Evolutionary conservation across 371 early-diverging fungal species (phyloP).

Genomic region (Entomophthora muscae): DNA sequence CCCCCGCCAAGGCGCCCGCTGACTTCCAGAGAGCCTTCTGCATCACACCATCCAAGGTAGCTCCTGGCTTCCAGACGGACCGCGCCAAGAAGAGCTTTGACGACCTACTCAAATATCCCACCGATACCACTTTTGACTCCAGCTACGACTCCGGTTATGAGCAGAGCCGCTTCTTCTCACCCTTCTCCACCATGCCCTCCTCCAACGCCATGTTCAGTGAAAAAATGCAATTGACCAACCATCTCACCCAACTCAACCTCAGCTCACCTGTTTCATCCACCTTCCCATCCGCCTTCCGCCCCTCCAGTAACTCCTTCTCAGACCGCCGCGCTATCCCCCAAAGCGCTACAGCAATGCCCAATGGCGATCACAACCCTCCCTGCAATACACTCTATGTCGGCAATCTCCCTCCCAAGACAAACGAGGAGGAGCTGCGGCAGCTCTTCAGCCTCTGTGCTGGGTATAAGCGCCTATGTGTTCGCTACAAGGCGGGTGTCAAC

Average conservation of each 20-base stretch:
- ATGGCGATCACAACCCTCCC: slow-evolving; percentile 82
- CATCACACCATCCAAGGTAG: background rate
- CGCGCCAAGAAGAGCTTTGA: slow-evolving; percentile 6
- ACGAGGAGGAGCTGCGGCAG: slow-evolving; percentile 62
- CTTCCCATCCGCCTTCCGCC: background rate
- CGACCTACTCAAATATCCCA: background rate
- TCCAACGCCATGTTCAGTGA: background rate
- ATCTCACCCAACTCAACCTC: slow-evolving; percentile 3
- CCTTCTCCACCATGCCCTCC: background rate
- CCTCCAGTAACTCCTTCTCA: slow-evolving; percentile 1
- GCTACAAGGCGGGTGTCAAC: slow-evolving; percentile 29
- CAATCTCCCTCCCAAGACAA: slow-evolving; percentile 64
- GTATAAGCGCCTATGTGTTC: slow-evolving; percentile 71
- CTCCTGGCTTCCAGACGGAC: background rate
- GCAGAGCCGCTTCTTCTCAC: background rate
- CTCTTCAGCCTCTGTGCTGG: slow-evolving; percentile 59
- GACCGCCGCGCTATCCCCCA: slow-evolving; percentile 4
- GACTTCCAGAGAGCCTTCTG: background rate
- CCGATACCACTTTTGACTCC: slow-evolving; percentile 2
- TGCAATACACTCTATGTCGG: slow-evolving; percentile 96
- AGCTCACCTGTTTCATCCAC: background rate
- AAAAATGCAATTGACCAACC: background rate
- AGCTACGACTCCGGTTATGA: background rate
- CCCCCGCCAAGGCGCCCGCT: slow-evolving; percentile 4
- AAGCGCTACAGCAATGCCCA: background rate